Evolutionary conservation across 1,284 basidiomycete species (phyloP).

Genomic region (Cryptococcus sp.): DNA sequence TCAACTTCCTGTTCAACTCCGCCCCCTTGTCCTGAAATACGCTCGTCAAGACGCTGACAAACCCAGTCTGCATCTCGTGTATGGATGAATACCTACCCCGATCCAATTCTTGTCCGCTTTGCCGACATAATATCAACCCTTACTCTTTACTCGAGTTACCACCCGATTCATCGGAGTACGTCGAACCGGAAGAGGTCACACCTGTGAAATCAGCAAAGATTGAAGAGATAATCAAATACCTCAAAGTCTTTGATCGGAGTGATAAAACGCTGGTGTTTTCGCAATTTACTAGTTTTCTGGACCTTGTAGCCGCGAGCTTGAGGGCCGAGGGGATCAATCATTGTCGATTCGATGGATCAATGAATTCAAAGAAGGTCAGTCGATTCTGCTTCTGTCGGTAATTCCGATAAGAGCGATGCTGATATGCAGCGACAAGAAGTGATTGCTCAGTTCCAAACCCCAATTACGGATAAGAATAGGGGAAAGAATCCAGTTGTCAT

Average conservation of each 20-base stretch:
- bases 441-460: slow-evolving; percentile 66
- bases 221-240: slow-evolving; percentile 67
- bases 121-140: slow-evolving; percentile 62
- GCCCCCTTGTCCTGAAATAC: no score
- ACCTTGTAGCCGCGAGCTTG: slow-evolving; percentile 67
- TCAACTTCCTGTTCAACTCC: background rate
- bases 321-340: slow-evolving; percentile 65
- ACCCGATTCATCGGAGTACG: slow-evolving; percentile 54
- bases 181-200: slow-evolving; percentile 18
- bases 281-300: slow-evolving; percentile 77
- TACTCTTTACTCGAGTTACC: slow-evolving; percentile 65
- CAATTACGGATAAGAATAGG: slow-evolving; percentile 50
- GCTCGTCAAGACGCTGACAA: no score
- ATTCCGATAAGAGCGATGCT: background rate
- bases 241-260: slow-evolving; percentile 61
- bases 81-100: slow-evolving; percentile 60
- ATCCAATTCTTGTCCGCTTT: slow-evolving; percentile 75
- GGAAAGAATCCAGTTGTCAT: slow-evolving; percentile 64
- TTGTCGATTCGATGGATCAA: slow-evolving; percentile 74
- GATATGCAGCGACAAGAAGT: slow-evolving; percentile 60
- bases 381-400: background rate
- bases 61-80: slow-evolving; percentile 56
- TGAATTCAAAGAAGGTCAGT: slow-evolving; percentile 61
- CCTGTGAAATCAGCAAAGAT: slow-evolving; percentile 70
- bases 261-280: slow-evolving; percentile 81